These are phyloP conservation scores for Oryza glaberrima DNA, from an alignment of 176 grass and related monocot genomes.

Conservation along the genomic window DNA sequence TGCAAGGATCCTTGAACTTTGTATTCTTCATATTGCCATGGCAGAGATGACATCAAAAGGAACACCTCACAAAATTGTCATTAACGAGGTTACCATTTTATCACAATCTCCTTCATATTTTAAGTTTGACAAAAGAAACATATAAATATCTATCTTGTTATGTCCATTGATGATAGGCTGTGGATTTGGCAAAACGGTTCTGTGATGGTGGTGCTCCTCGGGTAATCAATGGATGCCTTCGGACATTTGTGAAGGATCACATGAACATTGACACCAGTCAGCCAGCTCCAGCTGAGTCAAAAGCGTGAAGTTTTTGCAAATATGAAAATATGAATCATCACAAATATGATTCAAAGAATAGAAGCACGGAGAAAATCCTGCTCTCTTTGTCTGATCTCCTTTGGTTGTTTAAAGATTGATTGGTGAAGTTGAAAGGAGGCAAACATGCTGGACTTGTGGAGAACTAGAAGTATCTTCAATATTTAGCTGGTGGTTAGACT, in stretches of 20 bases:
- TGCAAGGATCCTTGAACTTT: conserved; percentile 91
- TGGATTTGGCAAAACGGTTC: conserved; percentile 95
- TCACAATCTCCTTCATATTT: neutral
- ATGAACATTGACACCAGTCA: conserved; percentile 18
- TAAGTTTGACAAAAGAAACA: neutral
- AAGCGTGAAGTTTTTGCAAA: conserved; percentile 28
- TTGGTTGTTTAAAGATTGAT: conserved; percentile 14
- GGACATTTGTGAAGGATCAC: conserved; percentile 76
- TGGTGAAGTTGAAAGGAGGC: neutral
- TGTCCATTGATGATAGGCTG: conserved; percentile 55
- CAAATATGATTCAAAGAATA: neutral
- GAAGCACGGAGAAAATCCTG: conserved; percentile 8
- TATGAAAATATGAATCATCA: conserved; percentile 8
- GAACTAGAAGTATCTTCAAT: neutral
- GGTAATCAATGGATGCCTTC: conserved; percentile 94
- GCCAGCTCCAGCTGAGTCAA: conserved; percentile 39
- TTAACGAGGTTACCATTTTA: conserved; percentile 72
- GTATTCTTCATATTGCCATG: conserved; percentile 98
- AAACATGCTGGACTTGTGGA: neutral
- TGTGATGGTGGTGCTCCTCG: conserved; percentile 85
- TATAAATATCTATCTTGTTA: neutral
- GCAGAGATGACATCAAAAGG: conserved; percentile 85
- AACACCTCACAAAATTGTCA: conserved; percentile 92
- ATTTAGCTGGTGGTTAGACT: neutral
- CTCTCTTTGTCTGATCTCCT: conserved; percentile 1